phyloP scores from a whole-genome alignment of 2,329 filamentous ascomycete species.

The Gremmenia infestans region DNA sequence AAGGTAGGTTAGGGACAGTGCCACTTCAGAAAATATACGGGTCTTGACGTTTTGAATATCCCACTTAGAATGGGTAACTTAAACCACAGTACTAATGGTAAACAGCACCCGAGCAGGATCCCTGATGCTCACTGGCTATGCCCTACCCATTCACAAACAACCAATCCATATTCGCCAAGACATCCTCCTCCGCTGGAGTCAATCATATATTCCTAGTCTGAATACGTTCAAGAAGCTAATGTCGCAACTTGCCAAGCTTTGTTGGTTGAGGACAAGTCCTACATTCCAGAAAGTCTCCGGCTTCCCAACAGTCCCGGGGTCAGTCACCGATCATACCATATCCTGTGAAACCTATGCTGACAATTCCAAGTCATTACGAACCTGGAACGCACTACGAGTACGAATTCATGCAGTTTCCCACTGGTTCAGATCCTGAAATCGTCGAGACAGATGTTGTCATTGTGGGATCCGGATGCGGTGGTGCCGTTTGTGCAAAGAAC shows the following conservation, averaged over 20 bases:
- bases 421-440: conserved; percentile 41
- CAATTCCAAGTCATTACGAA: conserved; percentile 25
- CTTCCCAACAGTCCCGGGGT: conserved; percentile 49
- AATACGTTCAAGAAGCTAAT: conserved; percentile 53
- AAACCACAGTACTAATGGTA: not conserved
- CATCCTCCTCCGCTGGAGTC: conserved; percentile 59
- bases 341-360: not conserved
- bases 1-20: conserved; percentile 19
- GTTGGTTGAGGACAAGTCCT: conserved; percentile 45
- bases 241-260: conserved; percentile 44
- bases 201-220: conserved; percentile 49
- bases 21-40: too few species aligned
- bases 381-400: conserved; percentile 34
- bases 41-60: not conserved
- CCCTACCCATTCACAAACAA: conserved; percentile 56
- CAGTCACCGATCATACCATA: conserved; percentile 4
- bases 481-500: conserved; percentile 74
- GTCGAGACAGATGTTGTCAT: conserved; percentile 79
- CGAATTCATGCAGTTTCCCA: conserved; percentile 28
- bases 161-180: conserved; percentile 54
- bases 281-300: conserved; percentile 51
- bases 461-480: conserved; percentile 82
- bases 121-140: conserved; percentile 62
- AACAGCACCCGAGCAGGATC: conserved; percentile 57
- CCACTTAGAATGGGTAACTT: conserved; percentile 4